Evolutionary conservation across 352 stramenopile genomes (phyloP).

Genomic region (Phytophthora palmivora): DNA sequence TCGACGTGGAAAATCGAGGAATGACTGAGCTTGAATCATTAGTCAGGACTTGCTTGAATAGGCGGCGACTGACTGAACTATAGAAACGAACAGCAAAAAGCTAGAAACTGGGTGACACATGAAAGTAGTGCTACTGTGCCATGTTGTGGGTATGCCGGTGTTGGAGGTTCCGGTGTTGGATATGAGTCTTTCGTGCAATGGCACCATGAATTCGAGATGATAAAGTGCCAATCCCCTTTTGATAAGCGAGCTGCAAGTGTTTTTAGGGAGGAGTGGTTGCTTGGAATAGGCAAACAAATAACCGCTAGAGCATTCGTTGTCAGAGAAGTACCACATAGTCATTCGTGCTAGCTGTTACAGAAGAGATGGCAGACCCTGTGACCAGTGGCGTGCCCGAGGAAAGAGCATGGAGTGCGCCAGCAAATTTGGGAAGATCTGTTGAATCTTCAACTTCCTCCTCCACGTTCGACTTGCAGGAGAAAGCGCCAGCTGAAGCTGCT

Average conservation of each 20-base stretch:
- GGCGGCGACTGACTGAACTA: conserved; percentile 16
- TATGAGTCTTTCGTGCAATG: no score
- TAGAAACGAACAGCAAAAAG: conserved; percentile 35
- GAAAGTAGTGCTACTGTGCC: conserved; percentile 12
- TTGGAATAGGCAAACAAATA: conserved; percentile 12
- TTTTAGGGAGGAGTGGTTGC: no score
- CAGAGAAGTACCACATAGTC: no score
- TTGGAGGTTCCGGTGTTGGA: no score
- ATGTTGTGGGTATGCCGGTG: conserved; percentile 19
- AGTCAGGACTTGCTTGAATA: no score
- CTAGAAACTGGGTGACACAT: conserved; percentile 10
- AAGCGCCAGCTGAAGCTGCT: conserved; percentile 2
- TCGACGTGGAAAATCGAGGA: conserved; percentile 25
- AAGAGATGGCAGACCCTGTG: conserved; percentile 23
- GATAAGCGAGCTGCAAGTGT: no score
- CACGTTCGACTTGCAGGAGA: neutral
- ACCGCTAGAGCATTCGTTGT: no score
- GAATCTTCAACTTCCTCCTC: conserved; percentile 3
- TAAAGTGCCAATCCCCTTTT: no score
- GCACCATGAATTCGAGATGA: no score
- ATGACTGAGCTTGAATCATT: no score
- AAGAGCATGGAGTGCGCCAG: conserved; percentile 18
- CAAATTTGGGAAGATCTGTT: conserved; percentile 18
- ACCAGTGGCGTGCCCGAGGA: conserved; percentile 2
- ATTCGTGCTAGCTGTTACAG: no score